These are phyloP conservation scores for Mangifera indica DNA, from an alignment of 345 rosid genomes.

Conservation along the genomic window DNA sequence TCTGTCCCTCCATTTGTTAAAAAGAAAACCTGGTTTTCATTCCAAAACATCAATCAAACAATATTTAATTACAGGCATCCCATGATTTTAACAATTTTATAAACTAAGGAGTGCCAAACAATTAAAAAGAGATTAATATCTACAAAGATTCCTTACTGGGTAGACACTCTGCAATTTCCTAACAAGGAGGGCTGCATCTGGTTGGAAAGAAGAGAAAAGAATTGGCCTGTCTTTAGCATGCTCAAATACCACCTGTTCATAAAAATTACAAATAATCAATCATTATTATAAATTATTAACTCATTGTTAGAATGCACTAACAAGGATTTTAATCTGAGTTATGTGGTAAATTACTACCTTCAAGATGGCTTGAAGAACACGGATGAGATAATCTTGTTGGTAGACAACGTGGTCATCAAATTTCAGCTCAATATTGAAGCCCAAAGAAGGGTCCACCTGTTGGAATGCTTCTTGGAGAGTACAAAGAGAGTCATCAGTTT, in stretches of 20 bases:
- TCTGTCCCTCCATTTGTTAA: conserved; percentile 66
- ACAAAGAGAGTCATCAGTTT: conserved; percentile 67
- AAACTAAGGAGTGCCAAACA: no score
- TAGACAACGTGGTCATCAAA: conserved; percentile 81
- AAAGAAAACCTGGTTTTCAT: conserved; percentile 64
- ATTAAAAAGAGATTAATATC: neutral
- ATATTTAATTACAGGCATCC: neutral
- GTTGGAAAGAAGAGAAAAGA: conserved; percentile 87
- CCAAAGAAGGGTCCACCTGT: conserved; percentile 62
- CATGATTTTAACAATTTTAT: no score
- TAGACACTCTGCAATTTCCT: conserved; percentile 65
- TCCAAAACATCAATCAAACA: conserved; percentile 2
- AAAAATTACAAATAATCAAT: neutral
- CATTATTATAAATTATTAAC: neutral
- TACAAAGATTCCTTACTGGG: conserved; percentile 53
- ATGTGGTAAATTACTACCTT: conserved; percentile 29
- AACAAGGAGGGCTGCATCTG: conserved; percentile 77
- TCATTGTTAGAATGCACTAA: neutral
- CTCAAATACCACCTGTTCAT: conserved; percentile 55
- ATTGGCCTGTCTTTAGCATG: conserved; percentile 61
- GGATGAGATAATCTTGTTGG: conserved; percentile 51
- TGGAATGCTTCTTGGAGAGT: conserved; percentile 79
- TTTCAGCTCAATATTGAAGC: conserved; percentile 90
- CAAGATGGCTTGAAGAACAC: conserved; percentile 58
- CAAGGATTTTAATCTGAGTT: no score